Evolutionary conservation across 345 rosid species (phyloP).

Genomic region (Firmiana major): DNA sequence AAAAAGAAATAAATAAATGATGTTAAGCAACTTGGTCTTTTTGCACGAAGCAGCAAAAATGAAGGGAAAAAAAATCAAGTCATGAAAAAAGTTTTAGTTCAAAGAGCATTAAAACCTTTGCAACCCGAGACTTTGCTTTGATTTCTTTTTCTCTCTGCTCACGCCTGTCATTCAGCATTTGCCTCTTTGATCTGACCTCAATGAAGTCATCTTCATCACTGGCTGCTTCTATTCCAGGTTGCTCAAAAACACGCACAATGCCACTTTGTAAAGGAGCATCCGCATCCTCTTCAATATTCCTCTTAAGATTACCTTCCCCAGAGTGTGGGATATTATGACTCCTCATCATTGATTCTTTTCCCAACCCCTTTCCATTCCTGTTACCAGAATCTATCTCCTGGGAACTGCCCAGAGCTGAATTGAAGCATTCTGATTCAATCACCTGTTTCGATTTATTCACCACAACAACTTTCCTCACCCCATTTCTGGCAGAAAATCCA

Average conservation of each 20-base stretch:
- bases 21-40: neutral
- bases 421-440: slow-evolving; percentile 44
- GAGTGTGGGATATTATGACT: slow-evolving; percentile 35
- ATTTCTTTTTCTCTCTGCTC: slow-evolving; percentile 96
- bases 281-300: slow-evolving; percentile 46
- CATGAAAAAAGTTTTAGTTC: neutral
- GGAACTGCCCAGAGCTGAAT: slow-evolving; percentile 27
- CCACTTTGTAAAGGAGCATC: slow-evolving; percentile 86
- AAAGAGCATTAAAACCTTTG: slow-evolving; percentile 55
- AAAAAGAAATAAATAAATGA: slow-evolving; percentile 19
- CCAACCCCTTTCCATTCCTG: slow-evolving; percentile 43
- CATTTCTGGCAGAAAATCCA: slow-evolving; percentile 38
- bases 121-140: slow-evolving; percentile 73
- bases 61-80: neutral
- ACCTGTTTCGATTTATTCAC: slow-evolving; percentile 58
- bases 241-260: slow-evolving; percentile 68
- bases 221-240: slow-evolving; percentile 88
- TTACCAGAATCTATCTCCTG: slow-evolving; percentile 43
- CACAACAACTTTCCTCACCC: slow-evolving; percentile 44
- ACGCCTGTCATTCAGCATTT: slow-evolving; percentile 92
- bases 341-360: slow-evolving; percentile 46
- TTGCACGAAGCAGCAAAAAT: slow-evolving; percentile 6
- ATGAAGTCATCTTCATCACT: slow-evolving; percentile 95
- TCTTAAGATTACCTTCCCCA: slow-evolving; percentile 47
- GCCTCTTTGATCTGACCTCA: slow-evolving; percentile 98